phyloP scores from a whole-genome alignment of 2,329 filamentous ascomycete genomes.

The Pezicula carpinea region DNA sequence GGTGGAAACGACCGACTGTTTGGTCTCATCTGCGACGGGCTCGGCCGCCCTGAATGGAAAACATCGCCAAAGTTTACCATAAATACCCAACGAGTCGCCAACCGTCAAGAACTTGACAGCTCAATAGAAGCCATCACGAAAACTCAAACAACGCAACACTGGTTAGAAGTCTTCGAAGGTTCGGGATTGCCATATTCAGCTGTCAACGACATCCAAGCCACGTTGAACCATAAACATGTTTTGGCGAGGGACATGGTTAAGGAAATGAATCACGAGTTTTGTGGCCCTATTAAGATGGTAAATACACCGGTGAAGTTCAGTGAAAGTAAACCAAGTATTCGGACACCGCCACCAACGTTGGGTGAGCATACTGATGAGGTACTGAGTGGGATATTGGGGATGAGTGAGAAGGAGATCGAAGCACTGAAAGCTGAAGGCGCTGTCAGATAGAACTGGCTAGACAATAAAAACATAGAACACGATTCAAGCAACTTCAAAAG shows the following conservation, averaged over 20 bases:
- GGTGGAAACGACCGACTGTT: constrained; percentile 71
- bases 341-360: constrained; percentile 75
- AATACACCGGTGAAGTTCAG: constrained; percentile 96
- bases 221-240: constrained; percentile 81
- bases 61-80: constrained; percentile 53
- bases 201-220: constrained; percentile 85
- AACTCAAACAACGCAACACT: constrained; percentile 78
- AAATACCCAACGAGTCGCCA: constrained; percentile 59
- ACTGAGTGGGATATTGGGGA: constrained; percentile 57
- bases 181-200: constrained; percentile 91
- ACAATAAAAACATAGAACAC: background rate
- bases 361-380: constrained; percentile 86
- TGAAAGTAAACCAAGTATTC: constrained; percentile 69
- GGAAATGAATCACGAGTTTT: constrained; percentile 76
- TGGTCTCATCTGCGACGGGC: constrained; percentile 55
- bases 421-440: constrained; percentile 62
- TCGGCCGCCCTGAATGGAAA: constrained; percentile 56
- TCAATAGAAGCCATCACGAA: constrained; percentile 72
- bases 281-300: constrained; percentile 82
- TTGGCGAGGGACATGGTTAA: constrained; percentile 83
- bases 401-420: constrained; percentile 54
- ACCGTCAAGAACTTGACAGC: constrained; percentile 72
- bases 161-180: constrained; percentile 83
- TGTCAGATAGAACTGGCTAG: constrained; percentile 41
- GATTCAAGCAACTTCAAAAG: background rate